A percentile compares a stretch with the other conserved stretches of the same genome.
These are phyloP conservation scores for Heracleum sosnowskyi DNA, from an alignment of 129 eudicot genomes.

Conservation along the genomic window DNA sequence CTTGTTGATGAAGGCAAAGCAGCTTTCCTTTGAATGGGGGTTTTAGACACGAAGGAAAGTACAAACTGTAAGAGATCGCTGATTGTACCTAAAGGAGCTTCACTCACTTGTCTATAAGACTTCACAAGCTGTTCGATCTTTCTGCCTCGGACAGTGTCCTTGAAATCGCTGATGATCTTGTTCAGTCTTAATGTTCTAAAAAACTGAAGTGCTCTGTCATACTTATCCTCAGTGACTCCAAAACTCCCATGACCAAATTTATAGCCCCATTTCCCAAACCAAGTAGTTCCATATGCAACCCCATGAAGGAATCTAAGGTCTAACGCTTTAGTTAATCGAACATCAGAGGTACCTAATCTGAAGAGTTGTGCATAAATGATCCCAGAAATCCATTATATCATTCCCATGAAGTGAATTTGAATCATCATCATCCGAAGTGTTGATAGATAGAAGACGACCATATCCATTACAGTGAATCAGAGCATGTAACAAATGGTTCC, in stretches of 20 bases:
- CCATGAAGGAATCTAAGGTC: conserved; percentile 59
- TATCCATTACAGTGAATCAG: conserved; percentile 72
- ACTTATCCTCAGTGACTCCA: conserved; percentile 43
- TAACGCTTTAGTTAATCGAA: conserved; percentile 27
- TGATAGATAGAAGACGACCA: conserved; percentile 57
- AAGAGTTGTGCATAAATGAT: conserved; percentile 50
- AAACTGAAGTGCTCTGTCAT: conserved; percentile 35
- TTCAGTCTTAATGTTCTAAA: conserved; percentile 47
- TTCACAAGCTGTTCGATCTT: conserved; percentile 37
- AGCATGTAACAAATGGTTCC: conserved; percentile 44
- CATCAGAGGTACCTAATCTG: conserved; percentile 35
- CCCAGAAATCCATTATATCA: conserved; percentile 60
- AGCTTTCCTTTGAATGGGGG: conserved; percentile 8
- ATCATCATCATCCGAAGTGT: conserved; percentile 21
- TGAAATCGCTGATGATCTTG: conserved; percentile 33
- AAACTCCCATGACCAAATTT: conserved; percentile 42
- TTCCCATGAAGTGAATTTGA: conserved; percentile 29
- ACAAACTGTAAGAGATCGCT: conserved; percentile 57
- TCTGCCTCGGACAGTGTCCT: conserved; percentile 17
- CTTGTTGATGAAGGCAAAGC: conserved; percentile 18
- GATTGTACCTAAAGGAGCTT: conserved; percentile 26
- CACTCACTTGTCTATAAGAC: conserved; percentile 39
- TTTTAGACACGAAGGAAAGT: conserved; percentile 30
- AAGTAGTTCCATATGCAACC: conserved; percentile 35
- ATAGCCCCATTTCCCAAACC: conserved; percentile 71